phyloP scores from a whole-genome alignment of 176 grass and related monocot genomes.

The Elaeis guineensis region DNA sequence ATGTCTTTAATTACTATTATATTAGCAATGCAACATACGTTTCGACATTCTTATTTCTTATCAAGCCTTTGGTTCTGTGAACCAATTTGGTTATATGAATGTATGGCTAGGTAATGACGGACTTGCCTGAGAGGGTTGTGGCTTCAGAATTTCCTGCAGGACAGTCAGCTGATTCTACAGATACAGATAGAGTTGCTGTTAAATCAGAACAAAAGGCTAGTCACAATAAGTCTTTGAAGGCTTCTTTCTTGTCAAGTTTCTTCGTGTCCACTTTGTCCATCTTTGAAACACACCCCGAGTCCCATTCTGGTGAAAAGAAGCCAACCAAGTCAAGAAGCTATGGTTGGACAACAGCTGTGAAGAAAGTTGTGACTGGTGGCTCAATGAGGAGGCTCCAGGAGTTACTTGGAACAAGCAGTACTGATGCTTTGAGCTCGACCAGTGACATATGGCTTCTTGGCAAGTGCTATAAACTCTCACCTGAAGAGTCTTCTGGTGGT shows the following conservation, averaged over 20 bases:
- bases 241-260: constrained; percentile 45
- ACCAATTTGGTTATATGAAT: constrained; percentile 2
- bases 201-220: constrained; percentile 19
- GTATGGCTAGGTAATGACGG: constrained; percentile 71
- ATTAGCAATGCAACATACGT: no score
- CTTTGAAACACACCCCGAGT: constrained; percentile 49
- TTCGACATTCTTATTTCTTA: no score
- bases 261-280: constrained; percentile 50
- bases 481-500: constrained; percentile 31
- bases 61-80: no score
- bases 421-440: constrained; percentile 32
- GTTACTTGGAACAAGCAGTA: constrained; percentile 23
- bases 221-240: constrained; percentile 32
- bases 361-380: constrained; percentile 39
- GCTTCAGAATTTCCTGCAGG: constrained; percentile 15
- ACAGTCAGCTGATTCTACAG: constrained; percentile 1
- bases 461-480: constrained; percentile 51
- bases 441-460: constrained; percentile 84
- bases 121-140: constrained; percentile 45
- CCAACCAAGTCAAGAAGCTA: constrained; percentile 27
- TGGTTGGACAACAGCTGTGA: constrained; percentile 70
- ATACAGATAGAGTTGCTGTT: constrained; percentile 7
- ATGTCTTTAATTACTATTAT: no score
- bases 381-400: constrained; percentile 82
- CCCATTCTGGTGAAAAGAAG: constrained; percentile 15